phyloP scores from a whole-genome alignment of 2,329 filamentous ascomycete species.

The Thelonectria discophora region DNA sequence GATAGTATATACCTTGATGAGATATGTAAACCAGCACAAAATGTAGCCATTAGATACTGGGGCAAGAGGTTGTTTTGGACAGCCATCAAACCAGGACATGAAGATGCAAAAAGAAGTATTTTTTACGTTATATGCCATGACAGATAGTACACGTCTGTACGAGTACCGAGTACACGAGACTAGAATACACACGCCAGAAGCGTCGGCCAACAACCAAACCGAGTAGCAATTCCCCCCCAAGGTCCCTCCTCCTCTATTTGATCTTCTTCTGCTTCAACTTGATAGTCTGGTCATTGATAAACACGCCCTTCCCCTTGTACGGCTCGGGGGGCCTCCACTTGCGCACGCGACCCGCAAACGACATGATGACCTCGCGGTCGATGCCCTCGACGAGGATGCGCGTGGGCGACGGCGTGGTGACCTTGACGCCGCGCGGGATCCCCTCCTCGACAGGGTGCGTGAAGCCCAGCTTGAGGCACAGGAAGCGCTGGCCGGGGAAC shows the following conservation, averaged over 20 bases:
- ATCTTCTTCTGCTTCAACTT: slow-evolving; percentile 98
- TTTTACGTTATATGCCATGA: slow-evolving; percentile 42
- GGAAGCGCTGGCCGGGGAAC: slow-evolving; percentile 85
- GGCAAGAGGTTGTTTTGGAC: background rate
- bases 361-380: slow-evolving; percentile 86
- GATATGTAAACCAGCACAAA: background rate
- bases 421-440: slow-evolving; percentile 83
- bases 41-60: slow-evolving; percentile 13
- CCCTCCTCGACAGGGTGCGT: slow-evolving; percentile 94
- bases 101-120: slow-evolving; percentile 28
- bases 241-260: slow-evolving; percentile 65
- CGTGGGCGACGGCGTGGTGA: slow-evolving; percentile 89
- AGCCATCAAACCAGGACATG: background rate
- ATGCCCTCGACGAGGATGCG: slow-evolving; percentile 89
- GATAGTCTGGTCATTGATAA: slow-evolving; percentile 97
- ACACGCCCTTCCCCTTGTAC: slow-evolving; percentile 99
- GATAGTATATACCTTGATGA: slow-evolving; percentile 1
- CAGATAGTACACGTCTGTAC: slow-evolving; percentile 45
- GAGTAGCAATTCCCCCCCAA: background rate
- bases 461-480: slow-evolving; percentile 94
- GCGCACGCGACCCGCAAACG: slow-evolving; percentile 88
- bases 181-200: slow-evolving; percentile 44
- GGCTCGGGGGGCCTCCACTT: slow-evolving; percentile 92
- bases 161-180: slow-evolving; percentile 37
- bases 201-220: slow-evolving; percentile 27